Evolutionary conservation across 805 yeast species (phyloP).

Genomic region (Diddensiella transvaalensis): DNA sequence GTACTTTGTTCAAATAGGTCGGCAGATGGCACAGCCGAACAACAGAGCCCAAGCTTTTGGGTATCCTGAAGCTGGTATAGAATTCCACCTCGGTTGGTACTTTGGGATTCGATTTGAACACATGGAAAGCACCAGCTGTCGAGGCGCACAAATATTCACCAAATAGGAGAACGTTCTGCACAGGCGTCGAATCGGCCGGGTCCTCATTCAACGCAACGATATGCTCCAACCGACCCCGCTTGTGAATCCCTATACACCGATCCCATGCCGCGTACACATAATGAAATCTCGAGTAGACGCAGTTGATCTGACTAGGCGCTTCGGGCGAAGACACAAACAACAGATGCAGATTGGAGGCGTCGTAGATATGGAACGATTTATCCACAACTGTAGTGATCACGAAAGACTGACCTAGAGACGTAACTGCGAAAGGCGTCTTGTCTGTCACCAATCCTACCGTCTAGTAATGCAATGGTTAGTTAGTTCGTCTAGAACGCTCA

Average conservation of each 20-base stretch:
- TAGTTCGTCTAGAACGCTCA: constrained; percentile 5
- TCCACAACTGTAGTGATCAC: constrained; percentile 90
- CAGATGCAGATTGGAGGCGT: constrained; percentile 75
- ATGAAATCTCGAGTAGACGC: constrained; percentile 77
- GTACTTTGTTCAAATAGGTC: constrained; percentile 85
- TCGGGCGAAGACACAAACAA: constrained; percentile 81
- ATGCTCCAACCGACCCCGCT: constrained; percentile 68
- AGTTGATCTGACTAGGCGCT: constrained; percentile 65
- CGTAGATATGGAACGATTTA: constrained; percentile 84
- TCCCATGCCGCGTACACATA: constrained; percentile 76
- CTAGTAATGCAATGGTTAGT: constrained; percentile 19
- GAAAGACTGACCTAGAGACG: constrained; percentile 83
- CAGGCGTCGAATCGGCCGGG: constrained; percentile 32
- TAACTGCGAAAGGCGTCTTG: constrained; percentile 78
- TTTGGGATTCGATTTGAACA: constrained; percentile 46
- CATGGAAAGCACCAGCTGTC: constrained; percentile 44
- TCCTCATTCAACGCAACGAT: constrained; percentile 34
- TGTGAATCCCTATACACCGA: constrained; percentile 68
- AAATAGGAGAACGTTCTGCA: constrained; percentile 57
- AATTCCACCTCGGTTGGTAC: constrained; percentile 51
- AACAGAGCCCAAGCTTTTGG: constrained; percentile 65
- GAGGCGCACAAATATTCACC: constrained; percentile 74
- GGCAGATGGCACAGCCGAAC: constrained; percentile 77
- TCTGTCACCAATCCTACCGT: constrained; percentile 84
- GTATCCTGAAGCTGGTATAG: constrained; percentile 59